phyloP scores from a whole-genome alignment of 2,329 filamentous ascomycete genomes.

The Monilinia laxa region DNA sequence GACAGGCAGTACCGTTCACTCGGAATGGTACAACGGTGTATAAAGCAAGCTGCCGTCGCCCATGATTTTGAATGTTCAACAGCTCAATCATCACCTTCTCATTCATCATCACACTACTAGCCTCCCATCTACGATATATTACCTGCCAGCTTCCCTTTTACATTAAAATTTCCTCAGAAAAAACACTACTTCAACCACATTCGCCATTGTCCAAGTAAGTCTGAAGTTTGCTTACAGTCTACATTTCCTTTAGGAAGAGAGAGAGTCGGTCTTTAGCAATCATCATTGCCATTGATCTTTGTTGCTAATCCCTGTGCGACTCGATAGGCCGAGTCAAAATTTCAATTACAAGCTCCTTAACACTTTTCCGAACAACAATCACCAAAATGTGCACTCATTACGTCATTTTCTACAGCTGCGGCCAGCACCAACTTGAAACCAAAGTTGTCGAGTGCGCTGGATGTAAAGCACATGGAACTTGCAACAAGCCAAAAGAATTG shows the following conservation, averaged over 20 bases:
- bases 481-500: not conserved
- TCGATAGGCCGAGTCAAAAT: slow-evolving; percentile 6
- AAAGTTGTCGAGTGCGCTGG: slow-evolving; percentile 1
- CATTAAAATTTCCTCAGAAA: not conserved
- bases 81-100: slow-evolving; percentile 22
- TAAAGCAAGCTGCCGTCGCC: slow-evolving; percentile 38
- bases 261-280: not conserved
- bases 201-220: slow-evolving; percentile 18
- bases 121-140: slow-evolving; percentile 11
- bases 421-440: not conserved
- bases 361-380: not conserved
- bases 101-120: slow-evolving; percentile 15
- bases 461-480: slow-evolving; percentile 10
- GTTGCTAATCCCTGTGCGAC: slow-evolving; percentile 12
- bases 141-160: slow-evolving; percentile 13
- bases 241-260: not conserved
- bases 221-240: not conserved
- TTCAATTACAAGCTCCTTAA: not conserved
- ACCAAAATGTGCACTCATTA: slow-evolving; percentile 20
- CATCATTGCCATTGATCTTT: slow-evolving; percentile 5
- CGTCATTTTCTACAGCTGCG: slow-evolving; percentile 14
- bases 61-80: slow-evolving; percentile 28
- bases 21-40: slow-evolving; percentile 39
- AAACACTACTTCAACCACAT: not conserved
- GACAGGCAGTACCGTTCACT: slow-evolving; percentile 34